Evolutionary conservation across 176 grass and related monocot species (phyloP).

Genomic region (Carex myosuroides): DNA sequence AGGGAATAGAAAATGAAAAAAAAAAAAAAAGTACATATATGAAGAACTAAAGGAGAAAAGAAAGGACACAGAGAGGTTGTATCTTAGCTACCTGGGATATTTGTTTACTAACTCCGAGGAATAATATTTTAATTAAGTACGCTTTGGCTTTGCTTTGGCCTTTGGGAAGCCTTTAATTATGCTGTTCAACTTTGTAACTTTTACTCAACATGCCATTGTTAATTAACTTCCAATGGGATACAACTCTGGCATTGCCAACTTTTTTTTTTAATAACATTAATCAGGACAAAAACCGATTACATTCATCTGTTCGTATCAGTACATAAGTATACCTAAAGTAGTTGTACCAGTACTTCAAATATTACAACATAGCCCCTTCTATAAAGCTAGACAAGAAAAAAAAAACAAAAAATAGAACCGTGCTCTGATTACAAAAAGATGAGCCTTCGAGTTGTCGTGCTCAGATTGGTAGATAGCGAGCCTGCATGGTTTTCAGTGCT

Average conservation of each 20-base stretch:
- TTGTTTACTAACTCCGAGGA: constrained; percentile 1
- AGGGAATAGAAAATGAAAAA: neutral
- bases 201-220: constrained; percentile 27
- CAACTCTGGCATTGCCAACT: constrained; percentile 25
- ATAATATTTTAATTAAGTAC: constrained; percentile 11
- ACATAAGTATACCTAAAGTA: too few species aligned
- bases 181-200: constrained; percentile 35
- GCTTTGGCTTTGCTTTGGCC: constrained; percentile 28
- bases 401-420: too few species aligned
- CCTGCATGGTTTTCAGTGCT: too few species aligned
- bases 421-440: too few species aligned
- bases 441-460: too few species aligned
- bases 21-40: neutral
- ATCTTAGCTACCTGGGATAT: constrained; percentile 16
- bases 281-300: too few species aligned
- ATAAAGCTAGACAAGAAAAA: too few species aligned
- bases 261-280: too few species aligned
- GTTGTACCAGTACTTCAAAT: too few species aligned
- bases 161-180: constrained; percentile 33
- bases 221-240: constrained; percentile 19
- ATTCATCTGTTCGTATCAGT: too few species aligned
- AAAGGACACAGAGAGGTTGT: constrained; percentile 4
- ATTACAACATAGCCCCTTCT: too few species aligned
- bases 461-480: too few species aligned
- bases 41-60: neutral